Percentiles rank a stretch among this genome's conserved stretches.
These are phyloP conservation scores for Arthrobotrys megalospora DNA, from an alignment of 2,329 filamentous ascomycete species.

Conservation along the genomic window DNA sequence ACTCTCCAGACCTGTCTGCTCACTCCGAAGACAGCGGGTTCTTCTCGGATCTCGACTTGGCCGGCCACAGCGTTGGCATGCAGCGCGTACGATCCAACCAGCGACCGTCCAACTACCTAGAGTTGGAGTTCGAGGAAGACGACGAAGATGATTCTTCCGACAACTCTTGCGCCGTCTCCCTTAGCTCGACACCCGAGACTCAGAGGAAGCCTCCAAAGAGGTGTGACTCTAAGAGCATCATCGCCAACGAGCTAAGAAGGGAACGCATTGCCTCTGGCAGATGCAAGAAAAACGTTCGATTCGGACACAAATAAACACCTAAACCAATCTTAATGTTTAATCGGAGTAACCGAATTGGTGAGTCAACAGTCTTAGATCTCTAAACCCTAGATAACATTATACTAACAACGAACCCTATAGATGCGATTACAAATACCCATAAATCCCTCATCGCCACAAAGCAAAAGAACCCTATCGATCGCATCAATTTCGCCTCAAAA, in stretches of 20 bases:
- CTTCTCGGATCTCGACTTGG: slow-evolving; percentile 60
- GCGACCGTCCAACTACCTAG: slow-evolving; percentile 60
- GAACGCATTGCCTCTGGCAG: slow-evolving; percentile 53
- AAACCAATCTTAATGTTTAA: slow-evolving; percentile 20
- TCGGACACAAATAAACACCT: slow-evolving; percentile 56
- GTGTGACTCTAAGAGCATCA: slow-evolving; percentile 60
- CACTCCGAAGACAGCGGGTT: slow-evolving; percentile 58
- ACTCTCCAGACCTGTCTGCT: slow-evolving; percentile 58
- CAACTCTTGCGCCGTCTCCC: slow-evolving; percentile 54
- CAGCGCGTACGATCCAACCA: slow-evolving; percentile 51
- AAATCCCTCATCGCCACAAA: slow-evolving; percentile 42
- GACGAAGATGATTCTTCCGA: slow-evolving; percentile 58
- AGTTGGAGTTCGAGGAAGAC: slow-evolving; percentile 60
- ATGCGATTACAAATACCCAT: slow-evolving; percentile 54
- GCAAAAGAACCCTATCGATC: slow-evolving; percentile 35
- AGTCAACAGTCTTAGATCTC: slow-evolving; percentile 38
- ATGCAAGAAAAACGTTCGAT: slow-evolving; percentile 60
- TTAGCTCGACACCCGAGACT: slow-evolving; percentile 54
- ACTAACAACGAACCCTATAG: slow-evolving; percentile 42
- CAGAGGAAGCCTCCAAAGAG: slow-evolving; percentile 58
- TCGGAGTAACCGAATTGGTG: slow-evolving; percentile 54
- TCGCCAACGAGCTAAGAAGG: slow-evolving; percentile 57
- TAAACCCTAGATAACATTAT: slow-evolving; percentile 17
- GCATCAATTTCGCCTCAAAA: slow-evolving; percentile 43
- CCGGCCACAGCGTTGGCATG: slow-evolving; percentile 58